Base-by-base conservation (phyloP, 768 basidiomycete species). In the Hygrophorus russula region DNA sequence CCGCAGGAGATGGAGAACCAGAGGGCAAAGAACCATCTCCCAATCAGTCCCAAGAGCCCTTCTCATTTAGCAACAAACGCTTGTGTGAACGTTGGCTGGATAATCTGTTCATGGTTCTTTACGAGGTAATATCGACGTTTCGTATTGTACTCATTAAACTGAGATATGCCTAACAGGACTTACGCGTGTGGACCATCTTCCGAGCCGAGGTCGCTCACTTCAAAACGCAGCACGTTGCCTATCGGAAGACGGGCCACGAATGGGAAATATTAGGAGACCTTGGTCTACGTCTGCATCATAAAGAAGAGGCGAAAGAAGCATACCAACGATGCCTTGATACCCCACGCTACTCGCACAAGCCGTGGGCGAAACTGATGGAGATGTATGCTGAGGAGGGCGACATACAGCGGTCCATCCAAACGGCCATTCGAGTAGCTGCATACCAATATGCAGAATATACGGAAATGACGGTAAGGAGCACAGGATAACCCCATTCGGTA, bases 201-300 rank as follows among this genome's bases (percentile, higher is more conserved):
- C 77, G 96, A 17, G 94, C 96, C 2, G 96, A 98, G 57, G 87
- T 97, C 9, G 92, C 93, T 0, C 96, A 99, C 58, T 99, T 96
- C 76, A 98, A 96, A 59, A 93, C 91, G 2, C 94, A 98, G 59
- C 93, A 96, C 50, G 86, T 98, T 45, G 92, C 93, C 0, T 99
- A 99, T 59, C 80, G 91, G 47, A 98, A 98, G 68, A 97, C 94
- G 0, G 91, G 88, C 0, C 63, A 89, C 14, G 96, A 99, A 62
- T 99, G 96, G 94, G 96, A 98, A 65, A 94, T 98, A 36, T 69
- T 99, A 17, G 96, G 94, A 7, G 96, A 98, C 56, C 66, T 99
- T 15, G 96, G 93, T 6, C 55, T 84, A 36, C 80, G 96, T n/a
- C 60, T 99, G 44, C 87, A 94, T 56, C 96, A 98, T 66, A 93